A percentile compares a stretch with the other conserved stretches of the same genome.
Conservation (phyloP, 1,284 basidiomycete species). For the Ganoderma resinaceum region DNA sequence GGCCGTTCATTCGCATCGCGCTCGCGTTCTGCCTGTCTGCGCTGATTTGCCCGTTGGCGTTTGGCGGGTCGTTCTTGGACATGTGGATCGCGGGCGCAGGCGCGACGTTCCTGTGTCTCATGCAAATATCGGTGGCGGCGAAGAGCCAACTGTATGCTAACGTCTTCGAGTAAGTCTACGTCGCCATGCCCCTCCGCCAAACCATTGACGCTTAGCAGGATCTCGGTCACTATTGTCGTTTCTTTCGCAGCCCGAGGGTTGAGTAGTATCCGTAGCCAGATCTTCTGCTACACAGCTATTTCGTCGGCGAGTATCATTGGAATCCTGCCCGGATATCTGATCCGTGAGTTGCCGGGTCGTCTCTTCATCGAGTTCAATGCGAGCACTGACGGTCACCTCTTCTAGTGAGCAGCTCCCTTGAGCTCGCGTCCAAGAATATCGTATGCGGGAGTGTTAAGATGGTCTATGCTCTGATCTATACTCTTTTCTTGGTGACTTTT, state of each 20-base stretch:
- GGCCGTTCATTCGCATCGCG: slow-evolving; percentile 61
- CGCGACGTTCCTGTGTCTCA: slow-evolving; percentile 67
- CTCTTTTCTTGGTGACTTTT: slow-evolving; percentile 66
- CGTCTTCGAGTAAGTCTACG: slow-evolving; percentile 81
- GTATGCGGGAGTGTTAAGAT: slow-evolving; percentile 89
- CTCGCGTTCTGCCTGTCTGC: slow-evolving; percentile 76
- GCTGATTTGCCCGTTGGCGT: slow-evolving; percentile 83
- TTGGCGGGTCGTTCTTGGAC: slow-evolving; percentile 86
- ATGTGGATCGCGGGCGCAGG: slow-evolving; percentile 79
- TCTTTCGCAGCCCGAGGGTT: slow-evolving; percentile 83
- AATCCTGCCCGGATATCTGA: slow-evolving; percentile 85
- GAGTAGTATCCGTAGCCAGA: slow-evolving; percentile 72
- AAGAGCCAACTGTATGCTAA: slow-evolving; percentile 84
- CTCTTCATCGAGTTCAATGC: slow-evolving; percentile 2
- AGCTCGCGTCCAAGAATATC: slow-evolving; percentile 89
- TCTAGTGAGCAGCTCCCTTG: slow-evolving; percentile 84
- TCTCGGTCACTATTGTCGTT: slow-evolving; percentile 82
- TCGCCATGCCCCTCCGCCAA: not conserved
- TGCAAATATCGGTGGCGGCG: slow-evolving; percentile 76
- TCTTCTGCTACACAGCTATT: slow-evolving; percentile 90
- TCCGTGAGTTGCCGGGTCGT: slow-evolving; percentile 57
- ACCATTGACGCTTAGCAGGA: slow-evolving; percentile 51
- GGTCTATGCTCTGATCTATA: slow-evolving; percentile 91
- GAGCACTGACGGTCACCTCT: slow-evolving; percentile 23
- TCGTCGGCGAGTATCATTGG: slow-evolving; percentile 84